Conservation (phyloP, 345 rosid genomes). For the Ailanthus altissimus region DNA sequence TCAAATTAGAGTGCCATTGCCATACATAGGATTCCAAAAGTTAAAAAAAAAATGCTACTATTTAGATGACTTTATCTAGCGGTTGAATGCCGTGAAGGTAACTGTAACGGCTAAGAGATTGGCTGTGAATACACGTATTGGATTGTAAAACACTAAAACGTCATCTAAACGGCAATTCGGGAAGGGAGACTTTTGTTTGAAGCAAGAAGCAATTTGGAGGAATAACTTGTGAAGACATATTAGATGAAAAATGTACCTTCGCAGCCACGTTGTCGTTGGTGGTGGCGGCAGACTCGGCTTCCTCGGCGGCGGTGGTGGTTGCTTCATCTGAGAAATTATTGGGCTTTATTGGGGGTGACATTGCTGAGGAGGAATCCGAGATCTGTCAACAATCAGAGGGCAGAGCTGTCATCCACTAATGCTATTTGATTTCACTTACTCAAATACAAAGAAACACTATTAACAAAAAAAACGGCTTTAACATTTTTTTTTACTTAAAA, state of each 20-base stretch:
- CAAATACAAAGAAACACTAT: no score
- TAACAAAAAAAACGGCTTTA: neutral
- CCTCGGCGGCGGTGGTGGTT: conserved; percentile 21
- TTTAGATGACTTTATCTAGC: neutral
- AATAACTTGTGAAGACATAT: conserved; percentile 6
- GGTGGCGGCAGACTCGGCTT: conserved; percentile 36
- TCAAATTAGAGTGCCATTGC: conserved; percentile 25
- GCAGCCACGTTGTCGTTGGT: conserved; percentile 32
- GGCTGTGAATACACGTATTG: no score
- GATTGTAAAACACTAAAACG: no score
- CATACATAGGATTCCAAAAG: conserved; percentile 44
- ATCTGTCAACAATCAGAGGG: conserved; percentile 36
- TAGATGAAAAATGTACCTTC: conserved; percentile 40
- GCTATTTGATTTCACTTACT: no score
- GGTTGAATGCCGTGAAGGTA: conserved; percentile 4
- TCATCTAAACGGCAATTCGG: neutral
- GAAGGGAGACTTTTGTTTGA: neutral
- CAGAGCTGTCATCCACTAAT: conserved; percentile 20
- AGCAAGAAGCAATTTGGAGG: neutral
- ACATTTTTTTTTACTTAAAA: no score
- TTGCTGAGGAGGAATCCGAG: conserved; percentile 39
- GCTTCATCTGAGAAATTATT: conserved; percentile 30
- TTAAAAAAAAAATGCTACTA: neutral
- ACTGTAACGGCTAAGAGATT: conserved; percentile 1
- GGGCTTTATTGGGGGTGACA: conserved; percentile 38